Conservation (phyloP, 352 stramenopile species). For the Phytophthora tentaculata region DNA sequence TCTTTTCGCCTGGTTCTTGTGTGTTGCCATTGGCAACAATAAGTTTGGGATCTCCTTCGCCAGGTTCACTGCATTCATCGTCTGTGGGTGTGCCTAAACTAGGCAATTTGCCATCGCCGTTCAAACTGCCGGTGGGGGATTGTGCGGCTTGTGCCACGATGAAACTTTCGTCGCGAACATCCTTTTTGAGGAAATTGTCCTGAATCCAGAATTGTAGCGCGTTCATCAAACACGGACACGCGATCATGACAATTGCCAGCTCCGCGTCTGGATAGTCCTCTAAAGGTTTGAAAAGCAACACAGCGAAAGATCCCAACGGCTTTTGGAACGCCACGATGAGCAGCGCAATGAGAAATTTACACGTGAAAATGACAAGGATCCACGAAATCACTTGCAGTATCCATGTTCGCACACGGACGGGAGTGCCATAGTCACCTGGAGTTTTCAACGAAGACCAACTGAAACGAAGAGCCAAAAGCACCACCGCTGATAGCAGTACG, state of each 20-base stretch:
- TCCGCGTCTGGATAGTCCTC: constrained; percentile 72
- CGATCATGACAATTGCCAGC: constrained; percentile 88
- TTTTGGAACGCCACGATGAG: constrained; percentile 77
- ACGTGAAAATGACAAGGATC: constrained; percentile 81
- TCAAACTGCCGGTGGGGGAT: constrained; percentile 31
- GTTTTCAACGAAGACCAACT: constrained; percentile 66
- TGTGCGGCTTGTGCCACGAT: constrained; percentile 47
- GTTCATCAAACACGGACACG: constrained; percentile 90
- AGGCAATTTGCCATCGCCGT: constrained; percentile 35
- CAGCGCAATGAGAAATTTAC: constrained; percentile 81
- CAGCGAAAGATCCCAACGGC: constrained; percentile 62
- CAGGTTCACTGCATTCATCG: constrained; percentile 36
- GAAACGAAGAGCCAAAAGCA: constrained; percentile 59
- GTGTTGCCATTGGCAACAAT: constrained; percentile 18
- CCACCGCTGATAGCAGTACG: constrained; percentile 67
- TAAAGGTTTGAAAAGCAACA: constrained; percentile 76
- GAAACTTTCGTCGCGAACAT: constrained; percentile 66
- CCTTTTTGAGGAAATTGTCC: constrained; percentile 91
- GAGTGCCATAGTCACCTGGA: constrained; percentile 83
- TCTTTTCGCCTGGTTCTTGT: constrained; percentile 25
- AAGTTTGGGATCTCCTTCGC: constrained; percentile 34
- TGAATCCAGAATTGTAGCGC: constrained; percentile 91
- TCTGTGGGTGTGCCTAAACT: constrained; percentile 40
- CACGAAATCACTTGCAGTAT: constrained; percentile 78
- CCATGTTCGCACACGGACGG: constrained; percentile 69